phyloP scores from a whole-genome alignment of 2,329 filamentous ascomycete genomes.

The Aspergillus clavatus region DNA sequence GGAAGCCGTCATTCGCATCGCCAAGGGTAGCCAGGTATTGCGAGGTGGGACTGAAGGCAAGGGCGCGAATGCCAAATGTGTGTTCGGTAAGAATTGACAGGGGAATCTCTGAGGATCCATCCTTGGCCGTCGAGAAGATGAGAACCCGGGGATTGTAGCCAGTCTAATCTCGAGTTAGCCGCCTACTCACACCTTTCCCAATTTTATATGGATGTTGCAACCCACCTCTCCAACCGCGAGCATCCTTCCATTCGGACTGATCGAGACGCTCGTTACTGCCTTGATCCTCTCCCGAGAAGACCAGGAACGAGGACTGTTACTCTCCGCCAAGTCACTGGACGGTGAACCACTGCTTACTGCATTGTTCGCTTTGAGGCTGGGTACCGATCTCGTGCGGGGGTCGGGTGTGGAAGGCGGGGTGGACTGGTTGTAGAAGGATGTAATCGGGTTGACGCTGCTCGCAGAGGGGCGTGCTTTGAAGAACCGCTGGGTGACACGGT shows the following conservation, averaged over 20 bases:
- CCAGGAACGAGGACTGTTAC: slow-evolving; percentile 64
- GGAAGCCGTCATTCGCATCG: slow-evolving; percentile 83
- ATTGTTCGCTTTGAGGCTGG: slow-evolving; percentile 47
- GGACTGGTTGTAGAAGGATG: slow-evolving; percentile 50
- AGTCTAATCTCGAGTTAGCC: slow-evolving; percentile 47
- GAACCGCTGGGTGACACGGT: slow-evolving; percentile 70
- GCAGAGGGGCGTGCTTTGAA: slow-evolving; percentile 74
- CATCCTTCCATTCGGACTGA: slow-evolving; percentile 81
- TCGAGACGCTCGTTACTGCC: slow-evolving; percentile 81
- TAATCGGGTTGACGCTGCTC: slow-evolving; percentile 61
- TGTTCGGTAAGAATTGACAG: slow-evolving; percentile 85
- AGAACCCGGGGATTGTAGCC: slow-evolving; percentile 89
- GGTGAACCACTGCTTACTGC: slow-evolving; percentile 44
- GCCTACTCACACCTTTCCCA: neutral
- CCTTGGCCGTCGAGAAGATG: slow-evolving; percentile 74
- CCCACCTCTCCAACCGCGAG: slow-evolving; percentile 81
- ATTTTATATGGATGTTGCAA: neutral
- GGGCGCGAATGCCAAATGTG: slow-evolving; percentile 77
- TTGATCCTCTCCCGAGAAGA: slow-evolving; percentile 90
- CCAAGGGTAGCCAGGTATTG: slow-evolving; percentile 85
- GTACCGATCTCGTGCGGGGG: slow-evolving; percentile 55
- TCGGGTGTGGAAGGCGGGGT: slow-evolving; percentile 55
- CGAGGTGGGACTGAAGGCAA: slow-evolving; percentile 85
- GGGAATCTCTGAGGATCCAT: slow-evolving; percentile 73
- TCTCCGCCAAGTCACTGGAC: slow-evolving; percentile 54